These are phyloP conservation scores for Echria macrotheca DNA, from an alignment of 495 filamentous ascomycete genomes.

Conservation along the genomic window DNA sequence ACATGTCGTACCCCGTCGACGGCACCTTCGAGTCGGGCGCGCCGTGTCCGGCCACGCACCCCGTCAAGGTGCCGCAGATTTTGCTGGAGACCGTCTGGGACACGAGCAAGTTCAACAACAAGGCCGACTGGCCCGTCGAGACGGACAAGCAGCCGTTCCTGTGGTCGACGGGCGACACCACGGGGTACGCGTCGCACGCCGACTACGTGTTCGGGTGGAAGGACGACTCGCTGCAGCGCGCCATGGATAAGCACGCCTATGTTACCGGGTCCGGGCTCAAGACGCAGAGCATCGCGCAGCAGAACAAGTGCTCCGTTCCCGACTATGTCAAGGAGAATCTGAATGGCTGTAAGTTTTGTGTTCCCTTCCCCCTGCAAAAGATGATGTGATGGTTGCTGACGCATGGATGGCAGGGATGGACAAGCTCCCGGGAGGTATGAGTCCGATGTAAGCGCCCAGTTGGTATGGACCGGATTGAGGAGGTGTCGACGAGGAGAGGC, in stretches of 20 bases:
- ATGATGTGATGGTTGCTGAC: too few relatives aligned
- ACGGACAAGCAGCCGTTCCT: constrained; percentile 43
- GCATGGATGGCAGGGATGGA: too few relatives aligned
- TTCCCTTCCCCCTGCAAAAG: too few relatives aligned
- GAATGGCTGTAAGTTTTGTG: constrained; percentile 25
- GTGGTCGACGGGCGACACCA: constrained; percentile 37
- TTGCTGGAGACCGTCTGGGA: constrained; percentile 40
- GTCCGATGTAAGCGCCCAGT: too few relatives aligned
- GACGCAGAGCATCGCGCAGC: constrained; percentile 29
- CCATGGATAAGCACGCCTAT: constrained; percentile 34
- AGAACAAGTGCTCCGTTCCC: constrained; percentile 31
- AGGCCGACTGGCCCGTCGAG: constrained; percentile 35
- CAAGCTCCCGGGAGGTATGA: too few relatives aligned
- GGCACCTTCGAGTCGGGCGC: constrained; percentile 32
- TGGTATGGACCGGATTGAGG: too few relatives aligned
- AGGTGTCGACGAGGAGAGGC: too few relatives aligned
- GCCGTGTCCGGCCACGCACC: constrained; percentile 26
- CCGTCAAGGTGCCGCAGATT: constrained; percentile 32
- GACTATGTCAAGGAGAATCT: constrained; percentile 32
- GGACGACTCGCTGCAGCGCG: constrained; percentile 30
- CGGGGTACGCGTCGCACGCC: constrained; percentile 33
- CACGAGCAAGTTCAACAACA: constrained; percentile 34
- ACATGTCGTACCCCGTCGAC: constrained; percentile 31
- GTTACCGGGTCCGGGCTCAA: constrained; percentile 27
- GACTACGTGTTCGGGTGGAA: constrained; percentile 40